phyloP scores from a whole-genome alignment of 768 basidiomycete species.

The Serendipita indica region DNA sequence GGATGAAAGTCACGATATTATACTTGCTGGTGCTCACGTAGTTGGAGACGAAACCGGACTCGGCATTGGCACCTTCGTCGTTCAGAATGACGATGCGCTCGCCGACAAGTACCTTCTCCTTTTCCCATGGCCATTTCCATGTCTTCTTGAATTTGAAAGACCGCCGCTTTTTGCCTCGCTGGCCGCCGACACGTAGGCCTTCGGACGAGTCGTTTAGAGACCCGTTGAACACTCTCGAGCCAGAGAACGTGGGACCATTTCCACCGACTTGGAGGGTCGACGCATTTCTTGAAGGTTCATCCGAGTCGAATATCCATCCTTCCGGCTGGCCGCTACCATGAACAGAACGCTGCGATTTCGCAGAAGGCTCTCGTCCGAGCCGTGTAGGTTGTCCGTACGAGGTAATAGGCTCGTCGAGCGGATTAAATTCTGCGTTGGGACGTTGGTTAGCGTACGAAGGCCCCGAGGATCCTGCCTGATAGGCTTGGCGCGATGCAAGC shows the following conservation, averaged over 20 bases:
- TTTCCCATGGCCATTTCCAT: constrained; percentile 81
- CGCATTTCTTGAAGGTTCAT: constrained; percentile 28
- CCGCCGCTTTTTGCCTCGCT: constrained; percentile 15
- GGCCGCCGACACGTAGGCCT: constrained; percentile 6
- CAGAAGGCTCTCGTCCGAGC: constrained; percentile 32
- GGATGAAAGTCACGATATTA: constrained; percentile 70
- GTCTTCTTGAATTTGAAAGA: constrained; percentile 20
- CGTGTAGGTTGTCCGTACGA: not conserved
- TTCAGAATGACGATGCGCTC: constrained; percentile 77
- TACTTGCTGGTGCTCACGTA: constrained; percentile 93
- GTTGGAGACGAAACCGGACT: constrained; percentile 59
- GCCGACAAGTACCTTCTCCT: constrained; percentile 44
- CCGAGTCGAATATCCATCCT: constrained; percentile 61
- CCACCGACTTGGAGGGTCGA: constrained; percentile 18
- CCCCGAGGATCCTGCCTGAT: constrained; percentile 31
- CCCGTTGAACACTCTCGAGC: constrained; percentile 22
- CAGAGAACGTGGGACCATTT: constrained; percentile 14
- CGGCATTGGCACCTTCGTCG: constrained; percentile 42
- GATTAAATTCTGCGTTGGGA: not conserved
- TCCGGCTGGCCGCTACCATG: constrained; percentile 36
- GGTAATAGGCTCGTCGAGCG: constrained; percentile 7
- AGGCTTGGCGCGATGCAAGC: not conserved
- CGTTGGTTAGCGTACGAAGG: constrained; percentile 24
- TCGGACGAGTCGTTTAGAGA: constrained; percentile 3
- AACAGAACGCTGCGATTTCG: constrained; percentile 32